Base-by-base conservation (phyloP, 352 stramenopile genomes). In the Globisporangium irregulare region DNA sequence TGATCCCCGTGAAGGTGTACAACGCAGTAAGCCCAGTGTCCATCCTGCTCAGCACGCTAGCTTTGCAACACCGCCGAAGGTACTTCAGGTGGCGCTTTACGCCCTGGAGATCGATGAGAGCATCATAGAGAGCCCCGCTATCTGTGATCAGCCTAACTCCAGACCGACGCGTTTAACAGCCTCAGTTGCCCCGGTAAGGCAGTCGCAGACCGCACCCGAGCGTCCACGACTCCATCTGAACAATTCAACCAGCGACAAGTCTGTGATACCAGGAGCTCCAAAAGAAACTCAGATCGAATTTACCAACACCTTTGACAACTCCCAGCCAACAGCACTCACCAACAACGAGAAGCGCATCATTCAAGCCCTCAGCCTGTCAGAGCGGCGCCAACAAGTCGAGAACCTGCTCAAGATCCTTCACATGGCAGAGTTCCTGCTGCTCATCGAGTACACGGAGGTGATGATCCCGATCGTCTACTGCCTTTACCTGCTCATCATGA, bases 391-490 rank as follows among this genome's bases (percentile, higher is more conserved):
- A 2, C 34, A 32, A 7, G 58, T 59, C 14, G 18, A 66, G 10
- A 60, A 60, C 14, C 14, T 57, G 3, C 57, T 70, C 7, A 59
- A 66, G 18, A 24, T 66, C 1, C 57, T 66, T 4, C 58, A 71
- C 22, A 22, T 67, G 4, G 25, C 51, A 1, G 54, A 1, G 54
- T 71, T 43, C 36, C 12, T 71, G 34, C 50, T 71, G 34, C 59
- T 71, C 20, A 56, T 71, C 24, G 58, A 71, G 53, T 71, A 57
- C 36, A 62, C 43, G 32, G 58, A 67, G 38, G 59, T 71, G 29
- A 67, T 71, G 46, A 71, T 67, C 66, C 66, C 50, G 15, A 15
- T 71, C 36, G 38, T 71, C 36, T 70, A 70, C 25, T 65, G 57
- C 61, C 24, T 62, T 15, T 61, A 62, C 14, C 5, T 29, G 15